Percentiles rank a stretch among this genome's conserved stretches.
Evolutionary conservation across 1,284 basidiomycete species (phyloP).

Genomic region (Gomphus bonarii): DNA sequence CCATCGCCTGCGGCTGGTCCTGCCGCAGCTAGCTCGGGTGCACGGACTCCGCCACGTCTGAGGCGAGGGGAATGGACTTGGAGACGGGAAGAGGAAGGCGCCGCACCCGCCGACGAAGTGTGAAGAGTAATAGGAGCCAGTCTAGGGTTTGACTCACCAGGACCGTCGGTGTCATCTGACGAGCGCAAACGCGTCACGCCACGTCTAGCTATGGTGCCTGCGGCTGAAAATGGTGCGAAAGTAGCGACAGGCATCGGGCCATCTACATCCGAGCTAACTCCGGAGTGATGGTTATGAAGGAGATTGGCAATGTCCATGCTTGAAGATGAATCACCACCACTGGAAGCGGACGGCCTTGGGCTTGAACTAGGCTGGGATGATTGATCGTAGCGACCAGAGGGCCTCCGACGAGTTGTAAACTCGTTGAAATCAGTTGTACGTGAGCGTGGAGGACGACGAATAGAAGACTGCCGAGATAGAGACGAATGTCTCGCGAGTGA

Average conservation of each 20-base stretch:
- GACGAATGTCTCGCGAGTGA: constrained; percentile 1
- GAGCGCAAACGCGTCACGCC: constrained; percentile 1
- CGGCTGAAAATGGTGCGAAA: not conserved
- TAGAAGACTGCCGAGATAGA: constrained; percentile 35
- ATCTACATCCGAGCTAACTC: not conserved
- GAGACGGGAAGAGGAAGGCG: constrained; percentile 18
- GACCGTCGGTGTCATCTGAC: constrained; percentile 2
- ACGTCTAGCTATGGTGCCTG: not conserved
- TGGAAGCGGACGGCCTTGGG: not conserved
- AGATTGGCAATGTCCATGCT: constrained; percentile 11
- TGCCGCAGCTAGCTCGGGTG: constrained; percentile 31
- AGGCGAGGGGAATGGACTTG: constrained; percentile 29
- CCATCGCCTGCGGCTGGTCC: not conserved
- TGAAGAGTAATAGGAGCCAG: not conserved
- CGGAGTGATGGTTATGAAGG: constrained; percentile 4
- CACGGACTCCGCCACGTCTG: constrained; percentile 47
- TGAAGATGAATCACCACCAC: constrained; percentile 5
- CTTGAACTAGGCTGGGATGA: not conserved
- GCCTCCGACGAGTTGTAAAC: constrained; percentile 44
- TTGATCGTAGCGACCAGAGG: constrained; percentile 6
- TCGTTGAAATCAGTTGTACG: constrained; percentile 53
- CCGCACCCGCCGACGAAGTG: not conserved
- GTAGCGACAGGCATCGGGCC: constrained; percentile 1
- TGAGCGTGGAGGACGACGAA: constrained; percentile 40
- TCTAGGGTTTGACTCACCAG: not conserved